Percentiles rank a stretch among this genome's conserved stretches.
These are phyloP conservation scores for Solanum infundibuliforme DNA, from an alignment of 257 asterid species.

Conservation along the genomic window DNA sequence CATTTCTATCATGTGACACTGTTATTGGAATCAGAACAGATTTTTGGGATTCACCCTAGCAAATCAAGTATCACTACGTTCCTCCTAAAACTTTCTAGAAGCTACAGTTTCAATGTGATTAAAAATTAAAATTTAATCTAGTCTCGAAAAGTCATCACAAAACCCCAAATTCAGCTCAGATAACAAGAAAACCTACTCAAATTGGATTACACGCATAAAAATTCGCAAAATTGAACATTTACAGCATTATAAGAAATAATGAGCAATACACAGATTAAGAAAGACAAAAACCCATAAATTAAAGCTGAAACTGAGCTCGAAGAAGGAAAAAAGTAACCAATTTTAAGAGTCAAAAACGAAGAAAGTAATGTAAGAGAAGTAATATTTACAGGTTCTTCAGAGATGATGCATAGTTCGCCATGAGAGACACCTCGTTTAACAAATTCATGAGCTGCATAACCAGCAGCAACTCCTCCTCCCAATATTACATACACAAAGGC, in stretches of 20 bases:
- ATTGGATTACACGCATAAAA: neutral
- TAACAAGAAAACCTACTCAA: neutral
- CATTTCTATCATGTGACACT: neutral
- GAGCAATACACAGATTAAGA: neutral
- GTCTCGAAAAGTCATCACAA: neutral
- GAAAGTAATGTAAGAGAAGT: neutral
- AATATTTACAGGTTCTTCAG: slow-evolving; percentile 67
- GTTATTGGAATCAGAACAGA: neutral
- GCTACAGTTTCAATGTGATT: neutral
- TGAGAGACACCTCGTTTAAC: slow-evolving; percentile 56
- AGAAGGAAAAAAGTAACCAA: neutral
- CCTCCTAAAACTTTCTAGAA: neutral
- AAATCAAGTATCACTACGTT: neutral
- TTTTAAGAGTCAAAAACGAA: neutral
- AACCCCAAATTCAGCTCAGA: neutral
- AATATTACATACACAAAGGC: slow-evolving; percentile 87
- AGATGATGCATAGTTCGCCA: slow-evolving; percentile 93
- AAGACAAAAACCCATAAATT: neutral
- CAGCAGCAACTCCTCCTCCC: slow-evolving; percentile 96
- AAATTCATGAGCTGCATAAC: slow-evolving; percentile 88
- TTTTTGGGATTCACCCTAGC: neutral
- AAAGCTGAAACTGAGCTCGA: neutral
- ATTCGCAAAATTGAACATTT: neutral
- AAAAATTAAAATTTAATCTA: neutral
- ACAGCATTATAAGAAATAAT: neutral